Conservation (phyloP, 2,329 filamentous ascomycete species). For the Fusarium gaditjirri region DNA sequence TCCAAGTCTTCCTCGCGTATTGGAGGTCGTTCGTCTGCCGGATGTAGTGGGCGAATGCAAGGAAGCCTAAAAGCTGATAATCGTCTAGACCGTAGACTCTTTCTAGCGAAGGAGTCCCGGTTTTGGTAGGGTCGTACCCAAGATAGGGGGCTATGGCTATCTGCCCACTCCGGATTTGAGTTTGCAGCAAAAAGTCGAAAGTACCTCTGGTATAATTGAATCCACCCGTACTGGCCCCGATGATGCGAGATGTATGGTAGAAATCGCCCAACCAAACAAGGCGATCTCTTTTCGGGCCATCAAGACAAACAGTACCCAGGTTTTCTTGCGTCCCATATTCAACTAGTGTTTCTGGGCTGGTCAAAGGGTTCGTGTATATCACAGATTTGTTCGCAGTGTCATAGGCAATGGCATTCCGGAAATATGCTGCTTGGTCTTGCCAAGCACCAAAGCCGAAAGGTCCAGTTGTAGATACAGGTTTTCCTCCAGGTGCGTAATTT, state of each 20-base stretch:
- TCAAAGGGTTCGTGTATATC: background rate
- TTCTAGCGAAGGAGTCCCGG: background rate
- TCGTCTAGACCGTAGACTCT: constrained; percentile 5
- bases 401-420: background rate
- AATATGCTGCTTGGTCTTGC: constrained; percentile 10
- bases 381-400: background rate
- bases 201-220: constrained; percentile 12
- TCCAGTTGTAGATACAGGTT: background rate
- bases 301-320: constrained; percentile 1
- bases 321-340: constrained; percentile 5
- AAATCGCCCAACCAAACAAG: constrained; percentile 13
- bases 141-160: constrained; percentile 5
- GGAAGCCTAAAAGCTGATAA: constrained; percentile 8
- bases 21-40: constrained; percentile 3
- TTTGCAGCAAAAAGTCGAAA: constrained; percentile 3
- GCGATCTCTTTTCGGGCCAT: constrained; percentile 13
- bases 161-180: constrained; percentile 5
- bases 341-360: background rate
- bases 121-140: constrained; percentile 5
- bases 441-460: constrained; percentile 8
- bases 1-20: constrained; percentile 3
- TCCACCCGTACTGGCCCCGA: constrained; percentile 6
- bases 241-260: constrained; percentile 16
- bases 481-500: background rate
- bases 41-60: constrained; percentile 1